These are phyloP conservation scores for Jatropha multifida DNA, from an alignment of 441 rosid species.

Conservation along the genomic window DNA sequence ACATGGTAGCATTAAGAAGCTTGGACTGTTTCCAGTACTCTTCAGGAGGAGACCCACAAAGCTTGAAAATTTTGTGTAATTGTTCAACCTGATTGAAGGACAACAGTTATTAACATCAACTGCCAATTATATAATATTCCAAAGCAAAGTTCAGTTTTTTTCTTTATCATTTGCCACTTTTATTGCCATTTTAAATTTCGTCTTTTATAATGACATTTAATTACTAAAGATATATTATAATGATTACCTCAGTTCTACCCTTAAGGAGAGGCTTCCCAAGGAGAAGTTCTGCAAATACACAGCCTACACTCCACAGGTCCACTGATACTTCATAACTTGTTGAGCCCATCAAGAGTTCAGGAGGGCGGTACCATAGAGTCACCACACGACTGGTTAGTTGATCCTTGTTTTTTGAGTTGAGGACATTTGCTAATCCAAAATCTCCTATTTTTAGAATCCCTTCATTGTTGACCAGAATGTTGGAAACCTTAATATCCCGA, in stretches of 20 bases:
- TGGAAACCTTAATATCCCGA: conserved; percentile 80
- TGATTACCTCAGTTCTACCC: conserved; percentile 84
- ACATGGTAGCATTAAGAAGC: conserved; percentile 68
- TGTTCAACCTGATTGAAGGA: conserved; percentile 68
- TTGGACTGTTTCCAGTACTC: conserved; percentile 66
- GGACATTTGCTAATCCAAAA: conserved; percentile 79
- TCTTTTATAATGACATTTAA: not conserved
- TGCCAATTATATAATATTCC: not conserved
- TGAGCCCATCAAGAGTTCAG: conserved; percentile 94
- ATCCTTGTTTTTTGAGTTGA: conserved; percentile 45
- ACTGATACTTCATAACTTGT: conserved; percentile 73
- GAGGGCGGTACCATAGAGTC: conserved; percentile 93
- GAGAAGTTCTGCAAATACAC: conserved; percentile 79
- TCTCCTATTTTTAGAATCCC: conserved; percentile 79
- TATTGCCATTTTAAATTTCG: not conserved
- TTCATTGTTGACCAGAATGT: conserved; percentile 77
- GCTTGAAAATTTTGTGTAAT: conserved; percentile 81
- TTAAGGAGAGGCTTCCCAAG: conserved; percentile 72
- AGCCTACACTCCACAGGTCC: conserved; percentile 94
- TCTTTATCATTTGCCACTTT: not conserved
- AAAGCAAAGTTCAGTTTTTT: not conserved
- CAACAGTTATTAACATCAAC: not conserved
- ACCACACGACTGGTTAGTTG: conserved; percentile 87
- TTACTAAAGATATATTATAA: not conserved
- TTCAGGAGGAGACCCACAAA: conserved; percentile 90